Percentiles rank a stretch among this genome's conserved stretches.
Conservation (phyloP, 495 filamentous ascomycete species). For the Podospora anserina region DNA sequence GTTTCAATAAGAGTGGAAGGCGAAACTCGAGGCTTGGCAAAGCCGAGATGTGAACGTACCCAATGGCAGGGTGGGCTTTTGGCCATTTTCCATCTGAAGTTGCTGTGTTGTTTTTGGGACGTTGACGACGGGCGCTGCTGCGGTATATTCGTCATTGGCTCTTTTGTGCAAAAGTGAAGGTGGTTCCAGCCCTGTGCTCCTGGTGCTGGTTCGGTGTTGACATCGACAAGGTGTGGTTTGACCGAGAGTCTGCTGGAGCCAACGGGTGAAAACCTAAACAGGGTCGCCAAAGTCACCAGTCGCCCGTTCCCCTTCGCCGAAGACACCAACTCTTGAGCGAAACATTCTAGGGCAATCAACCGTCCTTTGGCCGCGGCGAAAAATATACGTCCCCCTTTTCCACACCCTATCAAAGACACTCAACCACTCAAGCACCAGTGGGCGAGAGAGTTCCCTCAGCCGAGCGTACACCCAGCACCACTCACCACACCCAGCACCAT, state of each 20-base stretch:
- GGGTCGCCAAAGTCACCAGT: not conserved
- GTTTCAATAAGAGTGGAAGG: slow-evolving; percentile 8
- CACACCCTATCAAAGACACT: not conserved
- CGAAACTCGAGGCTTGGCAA: slow-evolving; percentile 8
- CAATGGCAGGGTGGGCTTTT: not conserved
- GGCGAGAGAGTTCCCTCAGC: not conserved
- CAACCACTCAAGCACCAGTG: not conserved
- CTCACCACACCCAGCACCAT: no score
- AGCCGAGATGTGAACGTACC: not conserved
- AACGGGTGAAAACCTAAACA: not conserved
- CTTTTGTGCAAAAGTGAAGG: not conserved
- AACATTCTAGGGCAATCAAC: slow-evolving; percentile 16
- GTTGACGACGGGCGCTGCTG: not conserved
- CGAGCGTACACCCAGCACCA: slow-evolving; percentile 2
- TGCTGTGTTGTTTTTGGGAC: not conserved
- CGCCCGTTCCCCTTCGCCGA: not conserved
- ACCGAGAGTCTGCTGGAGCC: not conserved
- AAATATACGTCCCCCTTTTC: slow-evolving; percentile 12
- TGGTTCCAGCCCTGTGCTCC: not conserved
- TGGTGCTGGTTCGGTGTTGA: not conserved
- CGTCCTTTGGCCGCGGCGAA: slow-evolving; percentile 16
- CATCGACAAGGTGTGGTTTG: not conserved
- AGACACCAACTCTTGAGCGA: slow-evolving; percentile 11
- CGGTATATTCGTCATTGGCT: not conserved
- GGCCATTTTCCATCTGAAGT: not conserved